Percentiles rank a stretch among this genome's conserved stretches.
These are phyloP conservation scores for Carnegiea gigantea DNA, from an alignment of 179 eudicot genomes.

Conservation along the genomic window DNA sequence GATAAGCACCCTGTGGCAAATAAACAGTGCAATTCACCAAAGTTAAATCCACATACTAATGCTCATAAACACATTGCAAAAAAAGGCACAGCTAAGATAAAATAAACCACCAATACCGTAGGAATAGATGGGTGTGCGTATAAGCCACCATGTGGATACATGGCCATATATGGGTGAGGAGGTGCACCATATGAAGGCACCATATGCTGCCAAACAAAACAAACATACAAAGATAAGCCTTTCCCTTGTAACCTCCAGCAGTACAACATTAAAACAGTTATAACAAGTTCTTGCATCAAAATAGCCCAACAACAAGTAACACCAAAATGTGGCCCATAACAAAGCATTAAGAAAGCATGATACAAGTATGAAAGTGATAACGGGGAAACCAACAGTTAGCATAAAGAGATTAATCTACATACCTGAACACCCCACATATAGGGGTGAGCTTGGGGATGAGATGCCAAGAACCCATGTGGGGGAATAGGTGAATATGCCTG, in stretches of 20 bases:
- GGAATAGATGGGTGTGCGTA: conserved; percentile 97
- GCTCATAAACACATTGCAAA: background rate
- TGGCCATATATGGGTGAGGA: conserved; percentile 94
- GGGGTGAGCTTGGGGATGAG: conserved; percentile 95
- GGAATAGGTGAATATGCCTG: conserved; percentile 96
- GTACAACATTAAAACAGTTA: background rate
- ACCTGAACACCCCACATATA: conserved; percentile 99
- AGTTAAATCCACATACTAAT: conserved; percentile 14
- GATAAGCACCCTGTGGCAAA: conserved; percentile 80
- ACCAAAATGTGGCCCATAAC: background rate
- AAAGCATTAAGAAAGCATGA: background rate
- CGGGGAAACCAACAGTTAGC: background rate
- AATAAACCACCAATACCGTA: conserved; percentile 53
- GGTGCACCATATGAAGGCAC: conserved; percentile 99
- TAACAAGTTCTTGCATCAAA: background rate
- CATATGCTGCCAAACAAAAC: conserved; percentile 55
- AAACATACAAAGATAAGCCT: conserved; percentile 23
- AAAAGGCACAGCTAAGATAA: background rate
- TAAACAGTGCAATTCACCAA: conserved; percentile 2
- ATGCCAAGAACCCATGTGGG: conserved; percentile 82
- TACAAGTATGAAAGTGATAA: background rate
- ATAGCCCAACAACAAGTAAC: background rate
- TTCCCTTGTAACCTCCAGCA: background rate
- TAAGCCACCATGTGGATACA: conserved; percentile 98
- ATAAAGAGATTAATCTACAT: conserved; percentile 4